Conservation (phyloP, 192 early-diverging fungal species). For the Allomyces macrogynus region DNA sequence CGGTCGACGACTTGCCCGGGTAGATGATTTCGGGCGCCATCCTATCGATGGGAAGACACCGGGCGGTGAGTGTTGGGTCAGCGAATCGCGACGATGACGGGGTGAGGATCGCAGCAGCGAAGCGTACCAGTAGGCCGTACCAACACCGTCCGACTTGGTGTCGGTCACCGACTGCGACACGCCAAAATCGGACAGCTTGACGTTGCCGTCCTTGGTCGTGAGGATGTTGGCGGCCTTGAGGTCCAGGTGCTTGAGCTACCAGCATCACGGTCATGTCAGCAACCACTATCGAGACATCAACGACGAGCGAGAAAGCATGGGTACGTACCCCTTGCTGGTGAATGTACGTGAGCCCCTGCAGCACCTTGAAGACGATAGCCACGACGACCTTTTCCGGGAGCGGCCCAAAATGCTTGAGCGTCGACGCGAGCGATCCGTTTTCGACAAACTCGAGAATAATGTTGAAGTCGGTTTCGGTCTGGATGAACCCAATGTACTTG, state of each 20-base stretch:
- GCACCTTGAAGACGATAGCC: slow-evolving; percentile 67
- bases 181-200: slow-evolving; percentile 92
- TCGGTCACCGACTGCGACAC: slow-evolving; percentile 54
- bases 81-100: too few relatives aligned
- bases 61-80: too few relatives aligned
- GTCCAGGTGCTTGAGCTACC: slow-evolving; percentile 52
- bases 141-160: slow-evolving; percentile 47
- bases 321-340: slow-evolving; percentile 61
- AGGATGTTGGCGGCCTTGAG: slow-evolving; percentile 92
- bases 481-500: slow-evolving; percentile 63
- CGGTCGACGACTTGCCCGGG: slow-evolving; percentile 63
- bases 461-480: slow-evolving; percentile 45
- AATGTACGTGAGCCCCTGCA: slow-evolving; percentile 73
- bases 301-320: neutral
- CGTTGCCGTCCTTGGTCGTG: slow-evolving; percentile 85
- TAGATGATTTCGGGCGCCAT: slow-evolving; percentile 85
- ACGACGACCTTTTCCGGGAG: slow-evolving; percentile 80
- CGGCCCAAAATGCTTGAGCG: slow-evolving; percentile 66
- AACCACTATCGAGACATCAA: too few relatives aligned
- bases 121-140: slow-evolving; percentile 58
- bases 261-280: neutral
- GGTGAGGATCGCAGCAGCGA: too few relatives aligned
- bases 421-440: slow-evolving; percentile 74
- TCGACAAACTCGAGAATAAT: slow-evolving; percentile 80
- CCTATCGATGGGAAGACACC: too few relatives aligned